These are phyloP conservation scores for Penicillium lividum DNA, from an alignment of 495 filamentous ascomycete genomes.

Conservation along the genomic window DNA sequence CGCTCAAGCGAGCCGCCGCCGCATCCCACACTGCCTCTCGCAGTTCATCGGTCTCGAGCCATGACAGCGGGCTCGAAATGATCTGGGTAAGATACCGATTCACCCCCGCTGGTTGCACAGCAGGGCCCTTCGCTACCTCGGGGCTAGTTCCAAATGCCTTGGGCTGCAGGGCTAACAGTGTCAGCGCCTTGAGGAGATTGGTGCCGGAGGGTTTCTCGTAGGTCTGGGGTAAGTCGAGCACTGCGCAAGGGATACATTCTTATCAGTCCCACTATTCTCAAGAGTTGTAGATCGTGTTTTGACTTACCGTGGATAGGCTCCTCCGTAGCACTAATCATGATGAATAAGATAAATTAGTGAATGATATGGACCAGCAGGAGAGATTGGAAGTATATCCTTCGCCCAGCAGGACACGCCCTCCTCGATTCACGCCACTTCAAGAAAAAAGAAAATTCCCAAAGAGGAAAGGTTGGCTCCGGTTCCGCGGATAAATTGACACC, in stretches of 20 bases:
- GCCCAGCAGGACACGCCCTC: constrained; percentile 3
- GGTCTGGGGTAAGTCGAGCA: constrained; percentile 56
- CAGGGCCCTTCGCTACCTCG: constrained; percentile 33
- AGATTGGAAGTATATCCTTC: constrained; percentile 4
- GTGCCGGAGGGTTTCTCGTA: constrained; percentile 50
- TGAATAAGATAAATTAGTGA: not conserved
- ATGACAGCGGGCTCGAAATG: constrained; percentile 69
- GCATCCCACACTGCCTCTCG: constrained; percentile 77
- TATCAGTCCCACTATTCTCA: constrained; percentile 43
- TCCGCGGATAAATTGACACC: constrained; percentile 33
- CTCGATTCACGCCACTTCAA: constrained; percentile 3
- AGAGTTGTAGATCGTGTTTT: constrained; percentile 13
- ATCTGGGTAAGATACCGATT: constrained; percentile 72
- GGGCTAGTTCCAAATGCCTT: constrained; percentile 33
- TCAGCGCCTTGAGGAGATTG: constrained; percentile 45
- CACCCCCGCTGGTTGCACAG: constrained; percentile 42
- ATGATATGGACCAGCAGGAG: not conserved
- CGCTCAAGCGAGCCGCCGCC: constrained; percentile 74
- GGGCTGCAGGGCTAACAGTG: constrained; percentile 46
- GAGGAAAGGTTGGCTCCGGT: constrained; percentile 39
- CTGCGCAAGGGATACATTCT: constrained; percentile 31
- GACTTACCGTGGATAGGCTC: constrained; percentile 48
- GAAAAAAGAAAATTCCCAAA: constrained; percentile 46
- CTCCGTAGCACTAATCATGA: constrained; percentile 42
- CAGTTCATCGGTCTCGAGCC: constrained; percentile 71